Evolutionary conservation across 2,329 filamentous ascomycete genomes (phyloP).

Genomic region (Beauveria sp.): DNA sequence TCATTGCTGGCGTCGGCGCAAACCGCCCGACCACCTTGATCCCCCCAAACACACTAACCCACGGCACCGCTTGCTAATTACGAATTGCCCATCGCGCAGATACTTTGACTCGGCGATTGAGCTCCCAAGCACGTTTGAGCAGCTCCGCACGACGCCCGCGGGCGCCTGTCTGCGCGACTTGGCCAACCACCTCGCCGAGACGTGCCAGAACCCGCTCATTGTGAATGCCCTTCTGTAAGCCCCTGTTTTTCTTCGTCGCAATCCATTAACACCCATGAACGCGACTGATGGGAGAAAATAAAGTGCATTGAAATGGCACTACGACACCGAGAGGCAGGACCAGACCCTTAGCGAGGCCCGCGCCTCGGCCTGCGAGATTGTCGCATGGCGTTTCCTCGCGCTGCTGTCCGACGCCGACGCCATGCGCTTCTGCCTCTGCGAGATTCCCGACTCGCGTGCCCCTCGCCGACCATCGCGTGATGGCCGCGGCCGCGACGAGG

Average conservation of each 20-base stretch:
- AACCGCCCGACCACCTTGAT: too few species aligned
- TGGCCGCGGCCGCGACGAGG: conserved; percentile 24
- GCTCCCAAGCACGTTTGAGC: conserved; percentile 64
- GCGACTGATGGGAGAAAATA: too few species aligned
- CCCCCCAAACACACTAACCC: too few species aligned
- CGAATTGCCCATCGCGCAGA: conserved; percentile 26
- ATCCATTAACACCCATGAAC: neutral
- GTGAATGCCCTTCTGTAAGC: conserved; percentile 67
- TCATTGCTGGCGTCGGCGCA: too few species aligned
- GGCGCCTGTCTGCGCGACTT: conserved; percentile 50
- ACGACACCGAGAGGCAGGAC: conserved; percentile 53
- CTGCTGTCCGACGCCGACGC: conserved; percentile 65
- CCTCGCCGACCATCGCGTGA: conserved; percentile 11
- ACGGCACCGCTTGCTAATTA: neutral
- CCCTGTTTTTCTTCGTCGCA: neutral
- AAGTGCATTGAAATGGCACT: conserved; percentile 71
- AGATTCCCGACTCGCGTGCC: conserved; percentile 44
- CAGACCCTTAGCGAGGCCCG: conserved; percentile 60
- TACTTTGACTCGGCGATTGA: conserved; percentile 56
- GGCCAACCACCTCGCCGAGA: conserved; percentile 54
- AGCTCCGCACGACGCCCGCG: conserved; percentile 59
- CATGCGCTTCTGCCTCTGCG: conserved; percentile 66
- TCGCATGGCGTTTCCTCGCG: conserved; percentile 70
- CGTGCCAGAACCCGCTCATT: conserved; percentile 60
- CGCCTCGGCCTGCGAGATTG: conserved; percentile 69